Conservation (phyloP, 1,139 yeast species). For the Pneumocystis carinii region DNA sequence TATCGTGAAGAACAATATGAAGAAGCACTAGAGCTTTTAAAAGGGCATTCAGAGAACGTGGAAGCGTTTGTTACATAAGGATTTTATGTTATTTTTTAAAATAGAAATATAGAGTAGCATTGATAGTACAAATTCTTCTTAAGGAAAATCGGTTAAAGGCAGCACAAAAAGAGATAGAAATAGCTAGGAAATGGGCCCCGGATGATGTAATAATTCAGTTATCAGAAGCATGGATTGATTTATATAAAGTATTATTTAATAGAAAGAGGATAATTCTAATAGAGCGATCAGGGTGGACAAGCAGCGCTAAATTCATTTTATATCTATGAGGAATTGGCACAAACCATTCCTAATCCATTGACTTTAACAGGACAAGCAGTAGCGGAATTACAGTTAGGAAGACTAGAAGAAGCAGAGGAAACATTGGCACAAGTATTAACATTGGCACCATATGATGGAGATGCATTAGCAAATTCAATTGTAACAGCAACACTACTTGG, state of each 20-base stretch:
- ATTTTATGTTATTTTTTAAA: no score
- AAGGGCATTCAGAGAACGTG: no score
- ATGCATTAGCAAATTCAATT: constrained; percentile 44
- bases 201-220: constrained; percentile 55
- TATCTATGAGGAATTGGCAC: constrained; percentile 57
- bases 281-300: constrained; percentile 35
- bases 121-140: constrained; percentile 26
- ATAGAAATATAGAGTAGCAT: constrained; percentile 17
- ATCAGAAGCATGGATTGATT: constrained; percentile 50
- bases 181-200: constrained; percentile 37
- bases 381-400: constrained; percentile 33
- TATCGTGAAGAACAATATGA: no score
- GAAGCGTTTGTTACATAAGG: no score
- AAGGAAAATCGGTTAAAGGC: constrained; percentile 22
- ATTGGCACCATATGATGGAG: constrained; percentile 29
- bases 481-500: constrained; percentile 39
- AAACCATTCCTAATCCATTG: constrained; percentile 30
- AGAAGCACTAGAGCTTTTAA: no score
- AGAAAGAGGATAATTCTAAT: no score
- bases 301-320: constrained; percentile 48
- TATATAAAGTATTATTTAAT: constrained; percentile 24
- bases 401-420: constrained; percentile 35
- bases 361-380: constrained; percentile 35
- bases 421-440: constrained; percentile 32
- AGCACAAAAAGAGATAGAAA: constrained; percentile 24